Conservation (phyloP, 2,329 filamentous ascomycete species). For the Plectosphaerella cucumerina region DNA sequence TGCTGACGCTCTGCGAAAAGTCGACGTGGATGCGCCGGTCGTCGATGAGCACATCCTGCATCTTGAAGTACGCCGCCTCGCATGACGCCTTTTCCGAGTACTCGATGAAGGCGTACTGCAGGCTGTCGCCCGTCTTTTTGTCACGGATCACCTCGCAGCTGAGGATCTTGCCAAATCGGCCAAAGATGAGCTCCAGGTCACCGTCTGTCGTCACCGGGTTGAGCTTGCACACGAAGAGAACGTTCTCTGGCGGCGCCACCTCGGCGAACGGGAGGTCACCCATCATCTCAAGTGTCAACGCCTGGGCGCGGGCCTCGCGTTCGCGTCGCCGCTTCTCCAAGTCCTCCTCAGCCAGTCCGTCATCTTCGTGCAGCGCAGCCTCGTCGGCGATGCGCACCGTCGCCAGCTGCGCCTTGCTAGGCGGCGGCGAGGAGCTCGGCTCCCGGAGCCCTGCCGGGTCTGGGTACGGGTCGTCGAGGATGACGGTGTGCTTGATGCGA, state of each 20-base stretch:
- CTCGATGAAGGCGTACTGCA: slow-evolving; percentile 98
- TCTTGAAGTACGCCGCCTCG: slow-evolving; percentile 96
- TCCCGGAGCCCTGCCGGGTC: slow-evolving; percentile 75
- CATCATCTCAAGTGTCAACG: slow-evolving; percentile 94
- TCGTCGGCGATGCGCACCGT: slow-evolving; percentile 91
- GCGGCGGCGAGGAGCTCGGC: slow-evolving; percentile 74
- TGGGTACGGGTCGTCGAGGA: slow-evolving; percentile 88
- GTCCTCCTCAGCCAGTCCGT: slow-evolving; percentile 69
- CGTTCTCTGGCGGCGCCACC: slow-evolving; percentile 94
- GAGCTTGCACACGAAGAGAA: slow-evolving; percentile 96
- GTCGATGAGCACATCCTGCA: slow-evolving; percentile 96
- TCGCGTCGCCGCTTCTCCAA: slow-evolving; percentile 77
- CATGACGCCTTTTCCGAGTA: slow-evolving; percentile 91
- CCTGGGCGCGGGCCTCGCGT: slow-evolving; percentile 87
- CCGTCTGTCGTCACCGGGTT: slow-evolving; percentile 95
- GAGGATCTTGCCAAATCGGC: slow-evolving; percentile 89
- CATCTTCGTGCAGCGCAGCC: slow-evolving; percentile 72
- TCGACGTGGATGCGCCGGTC: slow-evolving; percentile 97
- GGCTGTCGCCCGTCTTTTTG: slow-evolving; percentile 85
- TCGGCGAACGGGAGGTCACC: slow-evolving; percentile 96
- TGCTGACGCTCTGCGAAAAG: slow-evolving; percentile 91
- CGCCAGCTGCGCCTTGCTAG: slow-evolving; percentile 79
- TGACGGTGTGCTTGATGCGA: slow-evolving; percentile 83
- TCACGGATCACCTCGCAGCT: slow-evolving; percentile 96
- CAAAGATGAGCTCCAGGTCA: slow-evolving; percentile 93